Base-by-base conservation (phyloP, 495 filamentous ascomycete species). In the Penicillium bovifimosum region DNA sequence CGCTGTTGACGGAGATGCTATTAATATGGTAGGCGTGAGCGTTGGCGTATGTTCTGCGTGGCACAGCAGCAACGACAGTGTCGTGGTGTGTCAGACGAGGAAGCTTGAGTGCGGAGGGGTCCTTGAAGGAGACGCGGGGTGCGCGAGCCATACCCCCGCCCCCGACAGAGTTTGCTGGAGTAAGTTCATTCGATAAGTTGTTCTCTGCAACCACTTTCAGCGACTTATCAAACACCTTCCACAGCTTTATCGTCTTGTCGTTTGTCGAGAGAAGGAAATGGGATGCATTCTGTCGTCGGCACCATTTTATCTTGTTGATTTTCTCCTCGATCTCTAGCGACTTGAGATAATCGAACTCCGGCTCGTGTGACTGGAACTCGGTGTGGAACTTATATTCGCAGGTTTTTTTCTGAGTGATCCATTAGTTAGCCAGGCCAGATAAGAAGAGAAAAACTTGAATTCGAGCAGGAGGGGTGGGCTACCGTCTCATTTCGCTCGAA, bases 231-330 rank as follows among this genome's bases (percentile, higher is more conserved):
- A 96, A 98, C 52, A 98, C 95, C 72, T 98, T 98, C 93, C 93
- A 98, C 53, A 98, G 79, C 77, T 98, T 98, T 80, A 98, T 98
- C 36, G 93, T 98, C 75, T 98, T 98, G 76, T 98, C 93, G 68
- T 98, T 98, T 49, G 93, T 98, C 9, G 93, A 97, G 39, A 98
- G 85, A 24, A 98, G 85, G 71, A 96, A 98, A 74, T 98, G 93
- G 32, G 93, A 96, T 54, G 93, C 87, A 78, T 98, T 98, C 70
- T 96, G 91, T 72, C 93, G 84, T 62, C 88, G 84, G 70, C 93
- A 98, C 93, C 93, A 98, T 76, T 97, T 98, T 72, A 98, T 98
- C 78, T 98, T 98, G 80, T 98, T 98, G 80, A 98, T 98, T 77
- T 98, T 98, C 75, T 98, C 93, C 80, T 98, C 93, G 60, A 98